Base-by-base conservation (phyloP, 192 early-diverging fungal species). In the Coemansia sp. region DNA sequence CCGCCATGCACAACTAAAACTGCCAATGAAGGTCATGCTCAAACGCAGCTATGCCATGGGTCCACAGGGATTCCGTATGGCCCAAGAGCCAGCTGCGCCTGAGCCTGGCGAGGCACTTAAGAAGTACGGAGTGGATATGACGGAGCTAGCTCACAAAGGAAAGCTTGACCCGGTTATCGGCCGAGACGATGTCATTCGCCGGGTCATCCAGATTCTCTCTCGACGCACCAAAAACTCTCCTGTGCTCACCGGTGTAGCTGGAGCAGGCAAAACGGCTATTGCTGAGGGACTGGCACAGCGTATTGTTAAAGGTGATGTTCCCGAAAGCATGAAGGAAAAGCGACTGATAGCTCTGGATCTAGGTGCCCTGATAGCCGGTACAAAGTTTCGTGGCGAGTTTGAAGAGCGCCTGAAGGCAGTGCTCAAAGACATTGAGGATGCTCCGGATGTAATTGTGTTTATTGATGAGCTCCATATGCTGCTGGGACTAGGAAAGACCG, bases 111-210 rank as follows among this genome's bases (percentile, higher is more conserved):
- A 77, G 18, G 78, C 81, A 2, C 75, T 82, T n/a, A 72, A 73
- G 40, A 50, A 82, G 55, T 83, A 84, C 62, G 87, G 88, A 12
- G 77, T 87, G 9, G 87, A 91, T 59, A 70, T 91, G 59, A 91
- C 88, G 13, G 83, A 84, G 12, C 75, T 86, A 31, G 89, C 88
- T 15, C 59, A 71, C n/a, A 79, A 85, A 38, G 88, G 88, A 49
- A 91, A 91, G 52, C 82, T 91, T 3, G 89, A 91, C 68, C 88
- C 88, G 23, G 87, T 91, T 5, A 89, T 91, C 44, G 88, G 88
- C 11, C 81, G 88, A 42, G 88, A 91, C 56, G 84, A 89, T 59
- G 81, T 84, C 28, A 91, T 91, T 50, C 80, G 88, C 33, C 80
- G 88, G 6, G 86, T 84, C 31, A 83, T 91, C 51, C 87, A 88